Conservation (phyloP, 768 basidiomycete genomes). For the Phlegmacium glaucopus region DNA sequence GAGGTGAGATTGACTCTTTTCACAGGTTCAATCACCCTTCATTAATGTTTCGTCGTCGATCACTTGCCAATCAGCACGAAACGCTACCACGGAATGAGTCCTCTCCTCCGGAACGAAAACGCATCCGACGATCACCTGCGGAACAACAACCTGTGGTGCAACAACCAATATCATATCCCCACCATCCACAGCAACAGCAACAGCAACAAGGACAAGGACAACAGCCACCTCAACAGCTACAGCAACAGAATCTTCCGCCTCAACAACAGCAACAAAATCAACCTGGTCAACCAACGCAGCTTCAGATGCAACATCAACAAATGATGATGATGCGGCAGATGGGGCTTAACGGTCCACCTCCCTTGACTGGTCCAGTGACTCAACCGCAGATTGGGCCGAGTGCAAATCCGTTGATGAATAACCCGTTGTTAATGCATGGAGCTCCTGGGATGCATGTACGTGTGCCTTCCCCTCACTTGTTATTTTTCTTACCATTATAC, state of each 20-base stretch:
- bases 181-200: conserved; percentile 21
- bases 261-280: conserved; percentile 30
- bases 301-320: conserved; percentile 6
- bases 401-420: neutral
- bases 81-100: conserved; percentile 45
- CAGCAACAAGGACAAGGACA: conserved; percentile 29
- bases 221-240: conserved; percentile 17
- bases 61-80: conserved; percentile 36
- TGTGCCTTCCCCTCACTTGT: too few species aligned
- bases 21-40: neutral
- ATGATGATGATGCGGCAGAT: conserved; percentile 7
- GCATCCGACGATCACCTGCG: conserved; percentile 46
- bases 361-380: conserved; percentile 2
- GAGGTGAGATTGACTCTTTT: conserved; percentile 37
- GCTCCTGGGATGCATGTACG: too few species aligned
- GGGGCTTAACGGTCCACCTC: conserved; percentile 3
- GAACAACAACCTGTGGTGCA: conserved; percentile 34
- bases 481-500: too few species aligned
- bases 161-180: neutral
- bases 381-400: conserved; percentile 7
- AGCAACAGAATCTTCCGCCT: conserved; percentile 20
- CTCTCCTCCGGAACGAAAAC: conserved; percentile 58
- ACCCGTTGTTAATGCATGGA: too few species aligned
- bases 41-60: neutral
- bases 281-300: conserved; percentile 19